phyloP scores from a whole-genome alignment of 2,329 filamentous ascomycete species.

The Aureobasidium sp. region DNA sequence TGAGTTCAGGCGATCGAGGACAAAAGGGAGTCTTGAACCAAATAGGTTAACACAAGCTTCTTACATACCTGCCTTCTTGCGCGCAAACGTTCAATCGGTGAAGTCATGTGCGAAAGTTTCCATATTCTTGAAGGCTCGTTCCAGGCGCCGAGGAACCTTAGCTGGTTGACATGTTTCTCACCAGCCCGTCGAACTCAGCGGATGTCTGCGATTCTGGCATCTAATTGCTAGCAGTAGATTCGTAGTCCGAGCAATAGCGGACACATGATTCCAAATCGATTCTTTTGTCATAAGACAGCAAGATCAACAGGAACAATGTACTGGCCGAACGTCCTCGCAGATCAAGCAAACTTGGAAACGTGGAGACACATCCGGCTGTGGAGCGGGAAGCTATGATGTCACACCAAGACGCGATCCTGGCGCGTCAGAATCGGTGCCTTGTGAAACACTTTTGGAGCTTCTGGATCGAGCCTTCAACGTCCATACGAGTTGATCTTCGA shows the following conservation, averaged over 20 bases:
- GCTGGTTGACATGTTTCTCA: background rate
- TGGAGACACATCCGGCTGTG: background rate
- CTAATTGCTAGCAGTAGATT: background rate
- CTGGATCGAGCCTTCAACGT: background rate
- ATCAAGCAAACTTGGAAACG: background rate
- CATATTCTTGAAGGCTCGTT: background rate
- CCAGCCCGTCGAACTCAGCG: background rate
- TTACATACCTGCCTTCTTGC: background rate
- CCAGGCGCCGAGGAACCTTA: background rate
- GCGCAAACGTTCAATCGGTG: constrained; percentile 1
- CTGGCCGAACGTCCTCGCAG: background rate
- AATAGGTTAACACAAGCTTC: background rate
- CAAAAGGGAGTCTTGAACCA: background rate
- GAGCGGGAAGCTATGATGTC: background rate
- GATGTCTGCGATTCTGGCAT: background rate
- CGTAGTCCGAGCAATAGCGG: too few species aligned
- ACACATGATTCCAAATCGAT: background rate
- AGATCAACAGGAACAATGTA: constrained; percentile 4
- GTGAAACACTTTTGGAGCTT: background rate
- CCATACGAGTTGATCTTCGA: background rate
- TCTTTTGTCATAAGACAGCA: background rate
- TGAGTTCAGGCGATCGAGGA: background rate
- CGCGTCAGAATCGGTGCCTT: background rate
- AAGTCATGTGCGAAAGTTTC: constrained; percentile 6
- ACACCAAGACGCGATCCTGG: background rate